Evolutionary conservation across 1,284 basidiomycete genomes (phyloP).

Genomic region (Trametes polyzona): DNA sequence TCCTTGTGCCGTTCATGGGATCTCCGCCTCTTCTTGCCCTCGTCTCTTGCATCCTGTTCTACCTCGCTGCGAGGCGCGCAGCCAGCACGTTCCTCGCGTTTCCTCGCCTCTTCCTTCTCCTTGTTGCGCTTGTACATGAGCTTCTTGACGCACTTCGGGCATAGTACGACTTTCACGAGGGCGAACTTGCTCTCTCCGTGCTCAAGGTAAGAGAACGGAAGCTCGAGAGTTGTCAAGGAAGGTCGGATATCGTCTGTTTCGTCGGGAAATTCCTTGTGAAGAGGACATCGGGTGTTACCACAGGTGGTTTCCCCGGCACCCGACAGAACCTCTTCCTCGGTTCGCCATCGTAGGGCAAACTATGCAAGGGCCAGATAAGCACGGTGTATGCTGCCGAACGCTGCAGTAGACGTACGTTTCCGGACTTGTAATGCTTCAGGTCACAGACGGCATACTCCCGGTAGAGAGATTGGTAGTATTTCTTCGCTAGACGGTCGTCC

Average conservation of each 20-base stretch:
- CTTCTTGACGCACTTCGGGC: constrained; percentile 77
- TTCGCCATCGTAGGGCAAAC: constrained; percentile 91
- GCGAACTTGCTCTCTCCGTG: constrained; percentile 76
- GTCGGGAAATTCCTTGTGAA: constrained; percentile 50
- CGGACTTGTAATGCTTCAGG: constrained; percentile 92
- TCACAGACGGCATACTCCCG: constrained; percentile 93
- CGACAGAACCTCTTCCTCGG: constrained; percentile 84
- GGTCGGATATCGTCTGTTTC: constrained; percentile 38
- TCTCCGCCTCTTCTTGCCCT: neutral
- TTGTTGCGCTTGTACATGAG: constrained; percentile 83
- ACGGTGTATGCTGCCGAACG: no score
- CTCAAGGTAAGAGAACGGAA: constrained; percentile 89
- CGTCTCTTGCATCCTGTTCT: neutral
- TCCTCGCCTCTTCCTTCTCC: constrained; percentile 49
- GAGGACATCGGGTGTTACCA: constrained; percentile 81
- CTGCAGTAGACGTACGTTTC: constrained; percentile 78
- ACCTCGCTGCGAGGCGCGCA: neutral
- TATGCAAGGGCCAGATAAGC: constrained; percentile 37
- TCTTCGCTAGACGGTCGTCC: constrained; percentile 83
- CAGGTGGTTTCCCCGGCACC: constrained; percentile 87
- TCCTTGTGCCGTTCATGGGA: neutral
- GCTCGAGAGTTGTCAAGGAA: constrained; percentile 70
- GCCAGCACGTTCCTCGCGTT: neutral
- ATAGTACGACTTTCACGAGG: constrained; percentile 88
- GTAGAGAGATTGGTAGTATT: constrained; percentile 87